Evolutionary conservation across 2,329 filamentous ascomycete genomes (phyloP), one percentile per base, ranked within the genome.

Genomic region (Coleophoma eucalyptorum): DNA sequence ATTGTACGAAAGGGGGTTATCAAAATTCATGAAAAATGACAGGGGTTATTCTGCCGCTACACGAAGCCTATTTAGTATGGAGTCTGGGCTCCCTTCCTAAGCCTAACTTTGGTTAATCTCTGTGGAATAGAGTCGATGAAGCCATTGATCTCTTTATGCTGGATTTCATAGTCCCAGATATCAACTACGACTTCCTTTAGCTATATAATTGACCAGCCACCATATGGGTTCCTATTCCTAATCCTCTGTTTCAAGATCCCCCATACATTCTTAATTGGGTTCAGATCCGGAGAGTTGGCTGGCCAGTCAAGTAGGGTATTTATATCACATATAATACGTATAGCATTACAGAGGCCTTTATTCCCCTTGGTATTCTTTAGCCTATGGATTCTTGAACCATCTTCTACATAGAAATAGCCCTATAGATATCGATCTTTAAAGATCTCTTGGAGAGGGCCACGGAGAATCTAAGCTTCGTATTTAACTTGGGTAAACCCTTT

Each of bases 401-500:
- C 44, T 32, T 54, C 49, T 2, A 56, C 49, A 20, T 3, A 32
- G 50, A 52, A 56, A 38, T 43, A 54, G 35, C 44, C 54, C 26
- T 44, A 37, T 46, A 46, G 40, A 57, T 53, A 40, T 57, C 41
- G 43, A n/a, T n/a, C n/a, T n/a, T n/a, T n/a, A n/a, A n/a, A n/a
- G n/a, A n/a, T n/a, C n/a, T n/a, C n/a, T n/a, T 43, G 8, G 18
- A 41, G 38, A 41, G 16, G 38, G 38, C 38, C 51, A 21, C 43
- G 34, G 11, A 56, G 26, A 12, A 56, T 50, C 20, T 55, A 48
- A 12, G 43, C 18, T 13, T 43, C 46, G 31, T 58, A 58, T 34
- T 54, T 58, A 34, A 51, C 3, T 40, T 58, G 32, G 26, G 34
- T 58, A 52, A 58, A 54, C 4, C 52, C 54, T 50, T 56, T 58